Base-by-base conservation (phyloP, 768 basidiomycete species). In the Leucocoprinus leucothites region DNA sequence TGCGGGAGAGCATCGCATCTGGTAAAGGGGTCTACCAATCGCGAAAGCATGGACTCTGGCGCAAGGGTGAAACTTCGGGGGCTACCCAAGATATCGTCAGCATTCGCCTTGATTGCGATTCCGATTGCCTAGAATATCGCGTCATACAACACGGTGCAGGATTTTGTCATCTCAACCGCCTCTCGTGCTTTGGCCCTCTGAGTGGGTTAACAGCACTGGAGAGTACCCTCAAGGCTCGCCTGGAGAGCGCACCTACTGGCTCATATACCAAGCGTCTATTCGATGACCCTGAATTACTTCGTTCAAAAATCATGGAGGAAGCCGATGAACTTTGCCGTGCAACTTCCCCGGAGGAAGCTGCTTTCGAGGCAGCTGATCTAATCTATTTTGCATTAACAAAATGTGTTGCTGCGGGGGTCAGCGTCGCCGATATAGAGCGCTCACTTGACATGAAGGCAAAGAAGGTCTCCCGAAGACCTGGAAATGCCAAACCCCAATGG, bases 251-350 rank as follows among this genome's bases (percentile, higher is more conserved):
- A 0, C 94, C 94, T 0, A 86, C 86, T 61, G 94, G 94, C 4
- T 94, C 91, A 1, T 99, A 99, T 70, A 98, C 97, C 16, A 84
- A 80, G 48, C 77, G 92, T 51, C 73, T 99, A 24, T 97, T 98
- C 71, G 76, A 80, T 41, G 91, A 98, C 66, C 73, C 86, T 3
- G 80, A 78, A 44, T 78, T 99, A n/a, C 75, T 98, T 43, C 82
- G 78, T 44, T 87, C 94, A 49, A 99, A 99, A 77, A 94, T 99
- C 60, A 92, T 90, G 86, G 97, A 99, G 70, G 97, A 99, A 68
- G 97, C 97, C 0, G 91, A 96, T 63, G 97, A 99, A 69, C 80
- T 99, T n/a, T 96, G 94, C 67, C 78, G 78, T 16, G 92, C 92
- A 21, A 75, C 83, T 61, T 82, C 83, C 1, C 82, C 82, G 64